Conservation (phyloP, 164 flowering plant species). For the Kingdonia uniflora region DNA sequence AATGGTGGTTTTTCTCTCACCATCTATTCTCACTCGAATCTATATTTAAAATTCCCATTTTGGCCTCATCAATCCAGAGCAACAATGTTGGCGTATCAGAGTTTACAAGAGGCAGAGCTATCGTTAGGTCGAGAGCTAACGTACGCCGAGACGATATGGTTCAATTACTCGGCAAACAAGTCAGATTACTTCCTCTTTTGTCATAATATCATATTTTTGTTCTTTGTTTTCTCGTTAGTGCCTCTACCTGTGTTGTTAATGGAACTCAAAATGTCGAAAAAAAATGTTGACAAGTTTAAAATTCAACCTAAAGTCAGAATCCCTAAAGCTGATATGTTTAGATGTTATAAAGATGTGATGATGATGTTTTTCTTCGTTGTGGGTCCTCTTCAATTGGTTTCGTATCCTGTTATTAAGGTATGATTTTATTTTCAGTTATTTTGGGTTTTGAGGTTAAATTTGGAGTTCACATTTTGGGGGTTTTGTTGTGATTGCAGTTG, state of each 20-base stretch:
- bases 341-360: constrained; percentile 68
- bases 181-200: constrained; percentile 57
- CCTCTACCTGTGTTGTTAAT: constrained; percentile 49
- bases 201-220: constrained; percentile 58
- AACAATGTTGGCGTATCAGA: constrained; percentile 55
- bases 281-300: constrained; percentile 38
- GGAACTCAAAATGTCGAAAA: constrained; percentile 25
- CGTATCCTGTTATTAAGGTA: constrained; percentile 43
- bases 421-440: not conserved
- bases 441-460: not conserved
- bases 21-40: too few relatives aligned
- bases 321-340: constrained; percentile 26
- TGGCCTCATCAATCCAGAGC: not conserved
- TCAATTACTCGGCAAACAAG: constrained; percentile 50
- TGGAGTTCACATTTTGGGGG: not conserved
- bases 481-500: constrained; percentile 1
- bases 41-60: too few relatives aligned
- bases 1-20: too few relatives aligned
- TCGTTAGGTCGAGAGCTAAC: constrained; percentile 51
- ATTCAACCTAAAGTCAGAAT: constrained; percentile 67
- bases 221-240: constrained; percentile 45
- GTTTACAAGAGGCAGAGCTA: constrained; percentile 38
- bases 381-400: constrained; percentile 72
- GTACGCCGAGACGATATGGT: constrained; percentile 58
- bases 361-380: constrained; percentile 45